phyloP scores from a whole-genome alignment of 2,329 filamentous ascomycete genomes.

The Trichoderma sp. region DNA sequence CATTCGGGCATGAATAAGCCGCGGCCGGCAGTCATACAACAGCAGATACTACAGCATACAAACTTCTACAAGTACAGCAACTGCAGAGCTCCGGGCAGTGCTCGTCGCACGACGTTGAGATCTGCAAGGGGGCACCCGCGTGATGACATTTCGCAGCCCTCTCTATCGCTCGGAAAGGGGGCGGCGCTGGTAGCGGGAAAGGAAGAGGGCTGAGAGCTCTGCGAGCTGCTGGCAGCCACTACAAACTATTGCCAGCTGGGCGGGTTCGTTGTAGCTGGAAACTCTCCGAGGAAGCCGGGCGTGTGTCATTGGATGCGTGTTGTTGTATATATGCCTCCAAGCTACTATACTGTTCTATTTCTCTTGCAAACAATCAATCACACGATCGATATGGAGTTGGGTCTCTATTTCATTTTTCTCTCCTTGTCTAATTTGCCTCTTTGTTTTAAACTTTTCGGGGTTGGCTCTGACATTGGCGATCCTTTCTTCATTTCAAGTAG shows the following conservation, averaged over 20 bases:
- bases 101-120: background rate
- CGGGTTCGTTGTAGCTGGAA: background rate
- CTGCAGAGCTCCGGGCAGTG: background rate
- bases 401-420: background rate
- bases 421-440: background rate
- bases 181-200: conserved; percentile 6
- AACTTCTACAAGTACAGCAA: background rate
- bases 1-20: background rate
- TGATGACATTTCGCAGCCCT: conserved; percentile 16
- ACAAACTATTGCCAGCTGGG: background rate
- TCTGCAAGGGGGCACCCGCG: conserved; percentile 22
- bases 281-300: conserved; percentile 24
- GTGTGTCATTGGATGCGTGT: background rate
- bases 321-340: background rate
- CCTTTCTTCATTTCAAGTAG: background rate
- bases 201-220: conserved; percentile 2
- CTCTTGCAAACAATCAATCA: background rate
- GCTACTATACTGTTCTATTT: background rate
- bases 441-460: background rate
- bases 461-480: background rate
- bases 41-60: too few species aligned
- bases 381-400: background rate
- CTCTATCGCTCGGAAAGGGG: conserved; percentile 16
- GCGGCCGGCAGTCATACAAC: background rate
- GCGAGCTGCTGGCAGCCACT: conserved; percentile 7